Evolutionary conservation across 2,329 filamentous ascomycete species (phyloP).

Genomic region (Paradendryphiella salina): DNA sequence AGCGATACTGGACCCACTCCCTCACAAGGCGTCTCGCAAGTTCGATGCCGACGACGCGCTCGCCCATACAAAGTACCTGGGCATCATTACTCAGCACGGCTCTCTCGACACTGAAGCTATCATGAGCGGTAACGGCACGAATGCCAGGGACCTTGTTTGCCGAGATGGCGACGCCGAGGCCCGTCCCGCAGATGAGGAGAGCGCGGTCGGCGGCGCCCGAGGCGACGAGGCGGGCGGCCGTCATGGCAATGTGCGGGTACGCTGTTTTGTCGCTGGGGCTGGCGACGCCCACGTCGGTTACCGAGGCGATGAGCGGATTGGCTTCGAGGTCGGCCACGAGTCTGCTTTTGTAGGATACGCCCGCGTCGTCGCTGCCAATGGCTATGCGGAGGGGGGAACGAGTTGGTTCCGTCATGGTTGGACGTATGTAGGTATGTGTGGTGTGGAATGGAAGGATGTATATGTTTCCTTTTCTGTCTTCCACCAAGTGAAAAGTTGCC

Average conservation of each 20-base stretch:
- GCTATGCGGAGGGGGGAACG: constrained; percentile 58
- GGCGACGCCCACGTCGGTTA: constrained; percentile 75
- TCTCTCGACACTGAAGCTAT: constrained; percentile 80
- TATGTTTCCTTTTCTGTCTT: background rate
- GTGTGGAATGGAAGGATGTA: too few species aligned
- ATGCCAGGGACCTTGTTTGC: constrained; percentile 87
- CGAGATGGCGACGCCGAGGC: constrained; percentile 82
- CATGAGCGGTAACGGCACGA: constrained; percentile 85
- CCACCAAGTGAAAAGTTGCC: background rate
- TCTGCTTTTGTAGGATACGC: constrained; percentile 75
- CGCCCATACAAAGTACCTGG: constrained; percentile 84
- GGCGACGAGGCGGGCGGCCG: constrained; percentile 67
- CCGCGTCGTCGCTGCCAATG: constrained; percentile 71
- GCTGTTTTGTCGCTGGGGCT: constrained; percentile 72
- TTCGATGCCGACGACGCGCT: constrained; percentile 81
- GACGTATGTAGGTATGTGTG: too few species aligned
- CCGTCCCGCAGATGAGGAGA: constrained; percentile 81
- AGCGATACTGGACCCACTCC: constrained; percentile 84
- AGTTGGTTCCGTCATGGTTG: background rate
- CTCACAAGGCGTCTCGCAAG: constrained; percentile 73
- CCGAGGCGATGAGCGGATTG: constrained; percentile 66
- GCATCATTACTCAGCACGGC: constrained; percentile 82
- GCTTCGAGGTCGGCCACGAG: constrained; percentile 73
- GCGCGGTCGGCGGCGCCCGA: constrained; percentile 73
- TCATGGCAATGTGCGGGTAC: constrained; percentile 77